phyloP scores from a whole-genome alignment of 257 asterid genomes.

The Solanum verrucosum region DNA sequence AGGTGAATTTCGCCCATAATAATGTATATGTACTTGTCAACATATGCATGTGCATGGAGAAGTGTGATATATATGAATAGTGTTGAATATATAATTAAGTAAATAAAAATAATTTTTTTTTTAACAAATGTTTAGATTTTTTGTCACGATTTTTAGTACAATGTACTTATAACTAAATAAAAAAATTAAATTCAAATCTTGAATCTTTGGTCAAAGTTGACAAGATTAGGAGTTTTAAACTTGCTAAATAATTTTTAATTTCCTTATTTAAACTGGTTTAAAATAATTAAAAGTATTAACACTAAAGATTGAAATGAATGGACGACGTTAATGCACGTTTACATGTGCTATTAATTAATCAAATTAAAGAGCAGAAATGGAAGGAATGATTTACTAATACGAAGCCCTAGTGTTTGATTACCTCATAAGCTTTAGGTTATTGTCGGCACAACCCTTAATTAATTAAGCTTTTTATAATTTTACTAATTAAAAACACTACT shows the following conservation, averaged over 20 bases:
- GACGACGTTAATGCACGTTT: constrained; percentile 27
- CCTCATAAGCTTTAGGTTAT: background rate
- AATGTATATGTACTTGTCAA: background rate
- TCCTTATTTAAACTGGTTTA: constrained; percentile 13
- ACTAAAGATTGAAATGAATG: constrained; percentile 21
- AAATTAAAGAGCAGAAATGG: background rate
- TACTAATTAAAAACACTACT: background rate
- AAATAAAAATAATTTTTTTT: background rate
- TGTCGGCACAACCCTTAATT: constrained; percentile 4
- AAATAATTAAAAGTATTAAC: constrained; percentile 13
- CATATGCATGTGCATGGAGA: background rate
- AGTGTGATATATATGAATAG: background rate
- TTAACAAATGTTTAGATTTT: background rate
- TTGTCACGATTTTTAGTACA: background rate
- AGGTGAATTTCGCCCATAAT: background rate
- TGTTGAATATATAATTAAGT: background rate
- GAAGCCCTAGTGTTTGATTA: constrained; percentile 22
- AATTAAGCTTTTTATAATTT: background rate
- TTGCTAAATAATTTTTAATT: background rate
- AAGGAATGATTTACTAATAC: background rate
- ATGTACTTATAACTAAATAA: background rate
- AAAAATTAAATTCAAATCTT: background rate
- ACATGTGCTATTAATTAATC: constrained; percentile 6
- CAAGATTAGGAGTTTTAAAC: background rate
- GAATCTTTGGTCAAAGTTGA: background rate